These are phyloP conservation scores for Calonectria henricotiae DNA, from an alignment of 2,329 filamentous ascomycete genomes.

Conservation along the genomic window DNA sequence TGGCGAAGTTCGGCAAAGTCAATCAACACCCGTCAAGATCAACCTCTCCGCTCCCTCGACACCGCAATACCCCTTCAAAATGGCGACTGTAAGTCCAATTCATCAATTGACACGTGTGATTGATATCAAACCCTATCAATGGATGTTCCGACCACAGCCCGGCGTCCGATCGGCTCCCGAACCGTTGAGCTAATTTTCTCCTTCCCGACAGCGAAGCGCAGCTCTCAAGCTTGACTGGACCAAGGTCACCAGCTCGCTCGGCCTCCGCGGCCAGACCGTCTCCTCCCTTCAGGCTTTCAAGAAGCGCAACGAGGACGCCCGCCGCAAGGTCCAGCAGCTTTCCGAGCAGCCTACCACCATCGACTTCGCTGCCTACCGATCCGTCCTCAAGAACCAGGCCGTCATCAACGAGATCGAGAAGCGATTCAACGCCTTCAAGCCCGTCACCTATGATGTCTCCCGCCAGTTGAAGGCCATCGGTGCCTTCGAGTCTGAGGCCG, in stretches of 20 bases:
- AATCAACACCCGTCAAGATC: constrained; percentile 65
- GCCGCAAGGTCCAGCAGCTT: constrained; percentile 90
- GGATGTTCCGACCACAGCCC: constrained; percentile 29
- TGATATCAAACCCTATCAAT: constrained; percentile 44
- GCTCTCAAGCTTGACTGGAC: constrained; percentile 99
- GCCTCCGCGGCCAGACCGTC: constrained; percentile 95
- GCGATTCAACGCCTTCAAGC: constrained; percentile 93
- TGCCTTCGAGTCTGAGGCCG: constrained; percentile 95
- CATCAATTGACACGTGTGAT: constrained; percentile 51
- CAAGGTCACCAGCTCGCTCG: constrained; percentile 94
- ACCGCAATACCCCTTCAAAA: constrained; percentile 71
- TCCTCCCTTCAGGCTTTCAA: constrained; percentile 96
- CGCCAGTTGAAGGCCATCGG: constrained; percentile 99
- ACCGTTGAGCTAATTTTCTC: constrained; percentile 71
- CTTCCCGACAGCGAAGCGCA: constrained; percentile 85
- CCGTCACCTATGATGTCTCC: constrained; percentile 90
- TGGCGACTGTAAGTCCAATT: constrained; percentile 77
- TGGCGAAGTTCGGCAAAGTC: constrained; percentile 64
- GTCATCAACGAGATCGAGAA: constrained; percentile 98
- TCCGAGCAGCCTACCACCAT: constrained; percentile 88
- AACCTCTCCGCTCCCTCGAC: constrained; percentile 66
- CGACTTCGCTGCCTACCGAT: constrained; percentile 96
- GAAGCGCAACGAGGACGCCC: constrained; percentile 99
- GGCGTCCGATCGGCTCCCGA: constrained; percentile 45
- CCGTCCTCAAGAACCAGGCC: constrained; percentile 94